These are phyloP conservation scores for Tribonema minus DNA, from an alignment of 108 stramenopile species.

Conservation along the genomic window DNA sequence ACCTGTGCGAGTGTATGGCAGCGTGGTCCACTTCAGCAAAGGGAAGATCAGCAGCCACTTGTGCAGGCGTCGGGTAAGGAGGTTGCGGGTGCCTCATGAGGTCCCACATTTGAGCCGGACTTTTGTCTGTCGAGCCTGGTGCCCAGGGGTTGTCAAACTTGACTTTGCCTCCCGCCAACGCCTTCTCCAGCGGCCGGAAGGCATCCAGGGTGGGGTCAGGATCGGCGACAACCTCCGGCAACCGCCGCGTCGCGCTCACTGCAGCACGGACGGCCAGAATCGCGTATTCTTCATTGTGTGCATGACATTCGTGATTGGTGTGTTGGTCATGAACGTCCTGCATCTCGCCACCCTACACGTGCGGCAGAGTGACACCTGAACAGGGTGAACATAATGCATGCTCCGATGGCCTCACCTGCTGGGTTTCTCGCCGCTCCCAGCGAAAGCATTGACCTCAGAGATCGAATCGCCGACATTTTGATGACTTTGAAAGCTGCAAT, in stretches of 20 bases:
- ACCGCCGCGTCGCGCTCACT: not conserved
- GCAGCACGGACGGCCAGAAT: not conserved
- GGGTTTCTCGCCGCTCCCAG: too few species aligned
- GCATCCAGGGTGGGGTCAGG: not conserved
- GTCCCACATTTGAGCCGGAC: not conserved
- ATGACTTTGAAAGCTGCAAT: too few species aligned
- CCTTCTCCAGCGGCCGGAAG: not conserved
- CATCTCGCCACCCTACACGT: not conserved
- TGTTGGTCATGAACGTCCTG: not conserved
- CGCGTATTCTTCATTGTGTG: not conserved
- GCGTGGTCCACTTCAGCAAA: slow-evolving; percentile 4
- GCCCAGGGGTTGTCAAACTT: slow-evolving; percentile 36
- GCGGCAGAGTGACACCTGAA: not conserved
- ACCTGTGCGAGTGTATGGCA: not conserved
- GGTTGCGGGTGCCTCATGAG: not conserved
- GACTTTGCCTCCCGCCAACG: not conserved
- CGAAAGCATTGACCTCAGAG: too few species aligned
- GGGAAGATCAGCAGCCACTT: slow-evolving; percentile 5
- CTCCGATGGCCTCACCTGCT: not conserved
- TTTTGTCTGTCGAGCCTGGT: slow-evolving; percentile 12
- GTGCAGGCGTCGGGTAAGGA: not conserved
- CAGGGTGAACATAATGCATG: not conserved
- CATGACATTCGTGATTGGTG: not conserved
- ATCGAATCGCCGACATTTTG: too few species aligned
- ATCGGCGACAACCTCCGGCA: not conserved